Percentiles rank a stretch among this genome's conserved stretches.
Evolutionary conservation across 2,329 filamentous ascomycete species (phyloP).

Genomic region (Ascochyta fabae): DNA sequence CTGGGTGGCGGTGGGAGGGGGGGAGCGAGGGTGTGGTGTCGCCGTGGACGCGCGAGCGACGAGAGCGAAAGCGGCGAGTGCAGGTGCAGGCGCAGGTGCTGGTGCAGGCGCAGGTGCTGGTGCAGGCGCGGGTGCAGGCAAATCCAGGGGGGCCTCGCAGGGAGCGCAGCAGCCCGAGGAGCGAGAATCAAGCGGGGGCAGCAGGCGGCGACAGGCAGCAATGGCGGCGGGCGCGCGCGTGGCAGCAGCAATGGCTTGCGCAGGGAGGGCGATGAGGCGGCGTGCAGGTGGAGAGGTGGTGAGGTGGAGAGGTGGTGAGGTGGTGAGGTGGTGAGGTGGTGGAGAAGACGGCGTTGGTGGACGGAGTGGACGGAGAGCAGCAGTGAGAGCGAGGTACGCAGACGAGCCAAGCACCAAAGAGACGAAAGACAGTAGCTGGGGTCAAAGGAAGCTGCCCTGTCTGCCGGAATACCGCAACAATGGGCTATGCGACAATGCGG

Average conservation of each 20-base stretch:
- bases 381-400: constrained; percentile 39
- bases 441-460: constrained; percentile 25
- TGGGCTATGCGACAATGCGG: constrained; percentile 16
- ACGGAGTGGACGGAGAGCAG: neutral
- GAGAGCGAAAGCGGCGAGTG: constrained; percentile 7
- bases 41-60: constrained; percentile 28
- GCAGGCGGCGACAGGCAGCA: constrained; percentile 18
- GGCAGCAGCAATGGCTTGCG: constrained; percentile 30
- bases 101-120: too few relatives aligned
- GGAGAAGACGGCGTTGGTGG: constrained; percentile 27
- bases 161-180: constrained; percentile 36
- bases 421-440: constrained; percentile 28
- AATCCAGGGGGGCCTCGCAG: constrained; percentile 47
- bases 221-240: constrained; percentile 22
- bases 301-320: constrained; percentile 5
- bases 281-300: neutral
- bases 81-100: too few relatives aligned
- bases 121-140: constrained; percentile 18
- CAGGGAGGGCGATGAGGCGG: constrained; percentile 13
- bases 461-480: constrained; percentile 16
- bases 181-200: constrained; percentile 22
- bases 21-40: constrained; percentile 5
- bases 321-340: constrained; percentile 11
- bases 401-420: constrained; percentile 30
- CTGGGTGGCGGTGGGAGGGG: constrained; percentile 12